These are phyloP conservation scores for Psilocybe sp. DNA, from an alignment of 768 basidiomycete species.

Conservation along the genomic window DNA sequence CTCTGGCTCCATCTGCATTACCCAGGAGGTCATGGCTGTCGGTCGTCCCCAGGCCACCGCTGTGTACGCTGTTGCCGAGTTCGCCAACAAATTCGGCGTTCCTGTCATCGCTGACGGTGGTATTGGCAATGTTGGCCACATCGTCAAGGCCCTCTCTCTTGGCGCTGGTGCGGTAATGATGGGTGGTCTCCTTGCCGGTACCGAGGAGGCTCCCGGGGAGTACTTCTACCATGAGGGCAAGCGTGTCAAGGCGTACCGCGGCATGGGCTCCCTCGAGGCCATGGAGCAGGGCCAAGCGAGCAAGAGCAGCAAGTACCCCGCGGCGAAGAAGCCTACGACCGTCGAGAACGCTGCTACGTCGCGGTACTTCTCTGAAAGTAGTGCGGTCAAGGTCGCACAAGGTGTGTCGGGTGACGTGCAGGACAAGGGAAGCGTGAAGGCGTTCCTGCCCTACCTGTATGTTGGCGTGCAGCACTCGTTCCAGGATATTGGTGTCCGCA, in stretches of 20 bases:
- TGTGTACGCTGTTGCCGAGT: constrained; percentile 96
- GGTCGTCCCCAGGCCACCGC: constrained; percentile 97
- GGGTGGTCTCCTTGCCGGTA: constrained; percentile 94
- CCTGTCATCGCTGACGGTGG: constrained; percentile 98
- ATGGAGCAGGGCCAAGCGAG: constrained; percentile 76
- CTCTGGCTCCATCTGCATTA: constrained; percentile 97
- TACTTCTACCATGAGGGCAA: constrained; percentile 99
- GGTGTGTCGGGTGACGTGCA: constrained; percentile 96
- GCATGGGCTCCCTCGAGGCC: constrained; percentile 95
- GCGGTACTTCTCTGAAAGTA: constrained; percentile 92
- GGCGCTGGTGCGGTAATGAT: constrained; percentile 99
- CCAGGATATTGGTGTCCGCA: constrained; percentile 86
- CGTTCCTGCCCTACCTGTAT: constrained; percentile 85
- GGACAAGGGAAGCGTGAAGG: constrained; percentile 93
- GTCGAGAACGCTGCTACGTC: constrained; percentile 94
- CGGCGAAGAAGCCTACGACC: constrained; percentile 42
- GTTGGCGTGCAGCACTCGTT: constrained; percentile 89
- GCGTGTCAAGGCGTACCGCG: constrained; percentile 97
- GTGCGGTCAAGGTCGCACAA: constrained; percentile 93
- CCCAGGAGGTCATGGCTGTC: constrained; percentile 99
- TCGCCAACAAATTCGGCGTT: constrained; percentile 88
- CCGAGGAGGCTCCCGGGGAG: constrained; percentile 95
- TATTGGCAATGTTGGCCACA: constrained; percentile 92
- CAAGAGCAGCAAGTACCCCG: constrained; percentile 42
- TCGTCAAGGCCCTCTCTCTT: constrained; percentile 92